A percentile compares a stretch with the other conserved stretches of the same genome.
phyloP scores from a whole-genome alignment of 2,329 filamentous ascomycete species.

The Trichoderma oligosporum region DNA sequence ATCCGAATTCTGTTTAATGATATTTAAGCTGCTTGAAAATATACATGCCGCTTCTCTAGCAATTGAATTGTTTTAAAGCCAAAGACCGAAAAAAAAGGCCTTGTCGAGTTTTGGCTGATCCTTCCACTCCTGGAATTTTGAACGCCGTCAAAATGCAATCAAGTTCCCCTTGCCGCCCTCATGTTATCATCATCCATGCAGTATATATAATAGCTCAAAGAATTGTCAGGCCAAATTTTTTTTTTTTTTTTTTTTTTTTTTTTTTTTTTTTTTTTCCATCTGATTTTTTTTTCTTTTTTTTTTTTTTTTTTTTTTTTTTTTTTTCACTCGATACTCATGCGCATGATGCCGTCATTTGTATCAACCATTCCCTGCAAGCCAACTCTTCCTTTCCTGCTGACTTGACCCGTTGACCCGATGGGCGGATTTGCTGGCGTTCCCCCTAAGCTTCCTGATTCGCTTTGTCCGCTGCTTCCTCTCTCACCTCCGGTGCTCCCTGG shows the following conservation, averaged over 20 bases:
- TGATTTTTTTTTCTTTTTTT: not conserved
- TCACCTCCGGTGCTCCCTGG: slow-evolving; percentile 59
- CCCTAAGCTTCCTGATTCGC: slow-evolving; percentile 44
- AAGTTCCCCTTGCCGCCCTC: not conserved
- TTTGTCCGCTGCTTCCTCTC: slow-evolving; percentile 50
- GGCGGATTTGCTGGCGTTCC: slow-evolving; percentile 31
- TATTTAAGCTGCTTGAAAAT: not conserved
- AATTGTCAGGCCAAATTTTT: not conserved
- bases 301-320: no score
- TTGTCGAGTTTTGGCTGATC: no score
- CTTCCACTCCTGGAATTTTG: no score
- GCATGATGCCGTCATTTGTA: slow-evolving; percentile 92
- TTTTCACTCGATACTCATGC: slow-evolving; percentile 88
- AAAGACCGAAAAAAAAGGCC: no score
- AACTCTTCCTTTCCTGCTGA: slow-evolving; percentile 58
- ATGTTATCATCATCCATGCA: not conserved
- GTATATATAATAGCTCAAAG: not conserved
- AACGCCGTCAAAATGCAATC: not conserved
- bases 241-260: no score
- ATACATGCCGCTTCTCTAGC: not conserved
- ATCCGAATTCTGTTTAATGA: no score
- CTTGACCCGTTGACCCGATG: slow-evolving; percentile 40
- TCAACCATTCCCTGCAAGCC: slow-evolving; percentile 92
- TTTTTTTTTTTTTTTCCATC: no score
- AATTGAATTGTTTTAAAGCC: no score